These are phyloP conservation scores for Hypoxylon trugodes DNA, from an alignment of 495 filamentous ascomycete species.

Conservation along the genomic window DNA sequence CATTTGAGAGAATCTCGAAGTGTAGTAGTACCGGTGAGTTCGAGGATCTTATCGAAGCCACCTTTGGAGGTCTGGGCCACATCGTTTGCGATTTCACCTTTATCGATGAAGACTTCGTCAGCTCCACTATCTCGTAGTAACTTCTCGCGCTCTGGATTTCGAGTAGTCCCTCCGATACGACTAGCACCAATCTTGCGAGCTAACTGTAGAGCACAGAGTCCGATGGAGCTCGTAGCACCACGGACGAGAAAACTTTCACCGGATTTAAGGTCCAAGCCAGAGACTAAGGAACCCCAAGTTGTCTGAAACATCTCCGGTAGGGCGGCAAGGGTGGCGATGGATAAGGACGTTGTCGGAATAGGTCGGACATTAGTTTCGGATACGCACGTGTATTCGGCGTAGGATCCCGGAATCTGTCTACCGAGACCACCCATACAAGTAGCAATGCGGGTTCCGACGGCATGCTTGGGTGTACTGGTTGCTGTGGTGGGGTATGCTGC, in stretches of 20 bases:
- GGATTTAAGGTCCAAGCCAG: constrained; percentile 47
- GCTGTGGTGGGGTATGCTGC: constrained; percentile 48
- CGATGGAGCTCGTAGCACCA: constrained; percentile 45
- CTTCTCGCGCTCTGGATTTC: neutral
- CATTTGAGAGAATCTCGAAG: constrained; percentile 9
- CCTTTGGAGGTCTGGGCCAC: constrained; percentile 32
- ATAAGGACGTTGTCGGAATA: constrained; percentile 45
- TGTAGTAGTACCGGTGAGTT: constrained; percentile 49
- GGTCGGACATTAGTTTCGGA: constrained; percentile 54
- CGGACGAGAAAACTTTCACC: constrained; percentile 59
- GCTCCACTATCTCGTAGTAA: neutral
- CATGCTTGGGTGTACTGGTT: constrained; percentile 41
- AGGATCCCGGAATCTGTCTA: constrained; percentile 60
- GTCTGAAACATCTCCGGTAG: constrained; percentile 66
- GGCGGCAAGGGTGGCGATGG: constrained; percentile 57
- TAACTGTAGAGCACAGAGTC: neutral
- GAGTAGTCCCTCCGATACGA: constrained; percentile 4
- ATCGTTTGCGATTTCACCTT: neutral
- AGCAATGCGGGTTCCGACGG: constrained; percentile 53
- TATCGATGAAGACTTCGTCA: constrained; percentile 5
- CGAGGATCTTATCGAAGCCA: constrained; percentile 59
- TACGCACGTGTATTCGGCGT: constrained; percentile 63
- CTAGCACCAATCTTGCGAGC: constrained; percentile 5
- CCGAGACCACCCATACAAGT: constrained; percentile 65
- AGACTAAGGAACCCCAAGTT: constrained; percentile 57